Base-by-base conservation (phyloP, 371 early-diverging fungal genomes). In the Zopfochytrium polystomum region DNA sequence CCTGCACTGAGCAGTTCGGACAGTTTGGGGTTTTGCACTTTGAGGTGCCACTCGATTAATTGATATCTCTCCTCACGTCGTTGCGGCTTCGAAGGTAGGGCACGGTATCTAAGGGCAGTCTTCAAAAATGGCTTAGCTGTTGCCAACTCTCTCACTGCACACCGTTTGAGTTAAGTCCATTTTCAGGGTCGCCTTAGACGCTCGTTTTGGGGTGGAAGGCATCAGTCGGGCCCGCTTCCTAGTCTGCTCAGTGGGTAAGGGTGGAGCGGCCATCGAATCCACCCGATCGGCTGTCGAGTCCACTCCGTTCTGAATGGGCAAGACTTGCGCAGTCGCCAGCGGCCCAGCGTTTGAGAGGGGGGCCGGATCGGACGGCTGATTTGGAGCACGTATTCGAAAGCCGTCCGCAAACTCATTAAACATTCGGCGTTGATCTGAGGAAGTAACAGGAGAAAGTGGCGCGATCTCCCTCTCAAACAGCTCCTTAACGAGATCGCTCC, bases 11-110 rank as follows among this genome's bases (percentile, higher is more conserved):
- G 58, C 7, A 84, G 64, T 47, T 83, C 83, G 52, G 79, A 79
- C 2, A 95, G 71, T 3, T 92, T 90, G 44, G 86, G 85, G 22
- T 79, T 70, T 33, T 82, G 83, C 5, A 87, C 86, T 52, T 82
- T 84, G 18, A 89, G 68, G 52, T 88, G 84, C 86, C 89, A 91
- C n/a, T 80, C 87, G 66, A 87, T 83, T 33, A 88, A 67, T 18
- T 71, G 65, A 62, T 76, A 77, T 25, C 77, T 76, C 25, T 62
- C 55, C 11, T 7, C 18, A 18, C 38, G 11, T 18, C 38, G 38
- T 7, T 11, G 38, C 38, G 7, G 11, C 38, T 38, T 38, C 11
- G 18, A 38, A 38, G 11, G n/a, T n/a, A n/a, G n/a, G n/a, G n/a
- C n/a, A n/a, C 18, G 38, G 18, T 38, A 11, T 38, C 38, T 38